Conservation (phyloP, 257 asterid genomes). For the Solanum habrochaites region DNA sequence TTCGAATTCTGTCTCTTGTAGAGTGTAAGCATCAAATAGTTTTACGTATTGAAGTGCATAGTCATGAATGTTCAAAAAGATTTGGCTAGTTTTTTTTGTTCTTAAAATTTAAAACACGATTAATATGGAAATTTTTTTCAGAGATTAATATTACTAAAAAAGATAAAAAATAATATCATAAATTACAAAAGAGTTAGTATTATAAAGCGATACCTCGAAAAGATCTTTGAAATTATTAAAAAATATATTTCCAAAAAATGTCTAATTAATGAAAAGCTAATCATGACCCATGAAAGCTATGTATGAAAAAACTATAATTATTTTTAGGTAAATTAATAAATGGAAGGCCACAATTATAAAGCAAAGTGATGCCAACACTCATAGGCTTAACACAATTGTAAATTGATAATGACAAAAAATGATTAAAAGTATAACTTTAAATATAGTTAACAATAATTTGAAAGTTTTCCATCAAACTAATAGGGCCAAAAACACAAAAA, state of each 20-base stretch:
- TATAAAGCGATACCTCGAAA: neutral
- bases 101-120: neutral
- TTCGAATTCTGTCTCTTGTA: fast-evolving
- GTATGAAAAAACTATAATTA: neutral
- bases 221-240: neutral
- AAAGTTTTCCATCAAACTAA: neutral
- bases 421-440: neutral
- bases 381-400: neutral
- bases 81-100: neutral
- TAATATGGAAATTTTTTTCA: neutral
- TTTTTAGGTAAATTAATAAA: neutral
- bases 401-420: neutral
- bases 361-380: neutral
- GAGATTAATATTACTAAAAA: neutral
- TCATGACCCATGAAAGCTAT: neutral
- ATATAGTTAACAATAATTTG: neutral
- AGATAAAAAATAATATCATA: neutral
- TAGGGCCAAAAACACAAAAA: neutral
- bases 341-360: neutral
- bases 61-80: neutral
- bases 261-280: neutral
- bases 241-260: neutral
- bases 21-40: fast-evolving
- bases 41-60: neutral
- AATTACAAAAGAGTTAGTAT: neutral